These are phyloP conservation scores for Daldinia caldariorum DNA, from an alignment of 495 filamentous ascomycete genomes.

Conservation along the genomic window DNA sequence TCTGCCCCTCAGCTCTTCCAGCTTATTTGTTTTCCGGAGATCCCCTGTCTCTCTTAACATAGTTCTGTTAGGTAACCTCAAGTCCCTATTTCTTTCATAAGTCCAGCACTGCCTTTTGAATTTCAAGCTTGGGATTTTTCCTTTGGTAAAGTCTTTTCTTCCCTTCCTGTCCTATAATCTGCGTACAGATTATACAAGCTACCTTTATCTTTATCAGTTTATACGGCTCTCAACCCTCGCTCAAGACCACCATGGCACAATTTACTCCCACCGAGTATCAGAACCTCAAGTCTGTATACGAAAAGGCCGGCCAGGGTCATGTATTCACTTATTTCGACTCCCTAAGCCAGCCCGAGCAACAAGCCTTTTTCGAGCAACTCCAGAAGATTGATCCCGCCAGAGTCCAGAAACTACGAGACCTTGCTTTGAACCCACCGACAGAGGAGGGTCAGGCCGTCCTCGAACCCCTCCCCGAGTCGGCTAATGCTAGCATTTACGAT, in stretches of 20 bases:
- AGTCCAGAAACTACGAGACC: constrained; percentile 85
- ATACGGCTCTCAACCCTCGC: background rate
- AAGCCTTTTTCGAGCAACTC: constrained; percentile 82
- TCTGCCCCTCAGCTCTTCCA: constrained; percentile 33
- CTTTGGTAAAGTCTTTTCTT: background rate
- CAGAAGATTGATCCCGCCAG: constrained; percentile 78
- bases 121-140: background rate
- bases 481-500: constrained; percentile 90
- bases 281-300: constrained; percentile 79
- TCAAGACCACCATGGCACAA: constrained; percentile 53
- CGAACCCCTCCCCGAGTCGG: constrained; percentile 90
- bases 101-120: background rate
- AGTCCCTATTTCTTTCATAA: background rate
- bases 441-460: constrained; percentile 66
- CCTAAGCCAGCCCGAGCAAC: constrained; percentile 76
- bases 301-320: constrained; percentile 82
- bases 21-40: constrained; percentile 12
- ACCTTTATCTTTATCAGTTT: no score
- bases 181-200: background rate
- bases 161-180: background rate
- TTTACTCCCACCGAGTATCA: constrained; percentile 78
- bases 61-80: background rate
- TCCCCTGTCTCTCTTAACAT: constrained; percentile 8
- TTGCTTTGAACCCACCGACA: constrained; percentile 80
- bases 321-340: constrained; percentile 92